phyloP scores from a whole-genome alignment of 2,329 filamentous ascomycete species.

The Fusarium sp. region DNA sequence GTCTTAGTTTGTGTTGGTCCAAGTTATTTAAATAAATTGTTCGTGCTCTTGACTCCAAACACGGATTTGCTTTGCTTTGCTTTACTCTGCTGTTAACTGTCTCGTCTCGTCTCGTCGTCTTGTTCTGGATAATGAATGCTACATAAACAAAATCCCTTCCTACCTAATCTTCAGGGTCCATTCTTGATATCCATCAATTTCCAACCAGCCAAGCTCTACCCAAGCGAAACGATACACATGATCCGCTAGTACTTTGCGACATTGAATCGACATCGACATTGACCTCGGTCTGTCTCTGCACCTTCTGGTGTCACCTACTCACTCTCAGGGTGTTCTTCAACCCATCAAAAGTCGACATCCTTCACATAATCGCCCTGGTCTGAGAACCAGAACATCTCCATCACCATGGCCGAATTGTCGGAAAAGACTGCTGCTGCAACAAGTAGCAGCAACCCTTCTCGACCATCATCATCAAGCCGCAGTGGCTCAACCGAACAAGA shows the following conservation, averaged over 20 bases:
- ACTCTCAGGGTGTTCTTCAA: constrained; percentile 17
- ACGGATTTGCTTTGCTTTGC: background rate
- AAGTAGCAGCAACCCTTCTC: constrained; percentile 36
- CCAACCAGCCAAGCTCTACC: background rate
- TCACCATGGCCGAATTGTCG: constrained; percentile 38
- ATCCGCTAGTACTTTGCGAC: background rate
- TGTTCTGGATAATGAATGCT: background rate
- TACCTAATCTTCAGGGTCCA: background rate
- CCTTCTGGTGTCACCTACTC: constrained; percentile 2
- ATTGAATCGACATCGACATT: background rate
- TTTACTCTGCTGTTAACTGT: background rate
- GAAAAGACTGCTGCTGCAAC: constrained; percentile 45
- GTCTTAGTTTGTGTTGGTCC: constrained; percentile 3
- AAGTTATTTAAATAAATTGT: constrained; percentile 33
- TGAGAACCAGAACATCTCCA: background rate
- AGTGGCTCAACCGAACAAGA: constrained; percentile 51
- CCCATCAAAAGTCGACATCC: background rate
- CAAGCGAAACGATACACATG: background rate
- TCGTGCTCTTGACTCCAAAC: constrained; percentile 10
- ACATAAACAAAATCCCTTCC: background rate
- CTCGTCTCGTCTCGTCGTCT: background rate
- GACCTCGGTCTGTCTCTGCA: background rate
- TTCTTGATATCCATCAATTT: background rate
- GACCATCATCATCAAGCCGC: constrained; percentile 52
- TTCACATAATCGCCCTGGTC: background rate